Evolutionary conservation across 2,329 filamentous ascomycete species (phyloP), one percentile per base, ranked within the genome.

Genomic region (Aspergillus fumigatiaffinis): DNA sequence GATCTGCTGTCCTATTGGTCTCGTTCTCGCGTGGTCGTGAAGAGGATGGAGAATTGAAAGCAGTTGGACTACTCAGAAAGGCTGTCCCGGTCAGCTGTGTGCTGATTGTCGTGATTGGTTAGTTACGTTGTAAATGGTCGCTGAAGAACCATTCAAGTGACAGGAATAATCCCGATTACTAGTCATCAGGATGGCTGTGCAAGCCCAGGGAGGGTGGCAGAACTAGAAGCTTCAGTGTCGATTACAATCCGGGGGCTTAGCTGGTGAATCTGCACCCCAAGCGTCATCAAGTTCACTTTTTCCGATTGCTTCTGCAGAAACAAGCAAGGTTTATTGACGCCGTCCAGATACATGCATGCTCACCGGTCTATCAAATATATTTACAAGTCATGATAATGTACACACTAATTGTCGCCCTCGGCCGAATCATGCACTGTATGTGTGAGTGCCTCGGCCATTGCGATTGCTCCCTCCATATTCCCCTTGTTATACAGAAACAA

Each of bases 401-500:
- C 60, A 68, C 9, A 60, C 62, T 58, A 60, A 26, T 51, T 54
- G 51, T 66, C 60, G 46, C 60, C 63, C 54, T 58, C 58, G 21
- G 65, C 66, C 57, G 71, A 67, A 26, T 71, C 66, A 55, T 73
- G 68, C 9, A 73, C 63, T 21, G 65, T 66, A 50, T 69, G 64
- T 26, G 65, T 70, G 12, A 77, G 64, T 17, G 62, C 73, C 50
- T 90, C 87, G 1, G 87, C 88, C 87, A 90, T 92, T 17, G 79
- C 77, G 63, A 97, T 92, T 14, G 93, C 93, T 1, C 93, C 92
- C 63, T 92, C 82, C 80, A 92, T 89, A 66, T 96, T 84, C 62
- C 88, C 89, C 77, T 99, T 99, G 76, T 97, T 95, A 73, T 95
- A 96, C 72, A 97, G 74, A 74, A 99, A 99, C 48, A 99, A 76